Evolutionary conservation across 306 rosid species (phyloP).

Genomic region (Notholithocarpus densiflorus): DNA sequence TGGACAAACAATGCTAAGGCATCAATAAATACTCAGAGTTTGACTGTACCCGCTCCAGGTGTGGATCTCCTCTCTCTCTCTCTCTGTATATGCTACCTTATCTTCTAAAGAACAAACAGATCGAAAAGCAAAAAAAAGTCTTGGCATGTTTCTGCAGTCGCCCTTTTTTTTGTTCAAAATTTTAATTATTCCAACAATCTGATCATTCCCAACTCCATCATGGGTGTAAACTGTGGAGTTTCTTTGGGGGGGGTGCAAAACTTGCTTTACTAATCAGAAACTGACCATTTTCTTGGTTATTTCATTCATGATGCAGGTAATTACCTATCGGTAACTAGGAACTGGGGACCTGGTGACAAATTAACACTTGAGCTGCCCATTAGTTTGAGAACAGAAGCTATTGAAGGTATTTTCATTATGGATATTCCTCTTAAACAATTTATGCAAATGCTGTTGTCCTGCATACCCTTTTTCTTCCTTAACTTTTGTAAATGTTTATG

Average conservation of each 20-base stretch:
- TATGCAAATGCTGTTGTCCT: not conserved
- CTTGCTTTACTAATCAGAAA: constrained; percentile 2
- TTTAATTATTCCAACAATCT: not conserved
- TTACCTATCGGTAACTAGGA: constrained; percentile 42
- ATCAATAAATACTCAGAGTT: constrained; percentile 37
- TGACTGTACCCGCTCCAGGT: constrained; percentile 59
- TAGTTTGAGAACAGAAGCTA: constrained; percentile 56
- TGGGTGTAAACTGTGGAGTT: not conserved
- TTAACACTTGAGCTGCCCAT: constrained; percentile 67
- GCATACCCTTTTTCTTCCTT: not conserved
- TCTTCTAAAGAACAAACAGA: not conserved
- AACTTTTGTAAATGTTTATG: too few relatives aligned
- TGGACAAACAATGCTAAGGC: constrained; percentile 69
- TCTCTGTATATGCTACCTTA: not conserved
- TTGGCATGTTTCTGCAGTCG: not conserved
- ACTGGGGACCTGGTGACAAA: constrained; percentile 62
- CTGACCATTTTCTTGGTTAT: not conserved
- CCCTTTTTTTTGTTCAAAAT: not conserved
- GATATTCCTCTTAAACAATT: not conserved
- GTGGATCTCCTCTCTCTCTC: not conserved
- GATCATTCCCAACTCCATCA: not conserved
- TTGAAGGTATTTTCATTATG: constrained; percentile 50
- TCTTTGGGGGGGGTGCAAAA: too few relatives aligned
- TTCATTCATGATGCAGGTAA: constrained; percentile 43
- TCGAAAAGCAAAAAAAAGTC: not conserved